Base-by-base conservation (phyloP, 2,329 filamentous ascomycete genomes). In the Botrytis byssoidea region DNA sequence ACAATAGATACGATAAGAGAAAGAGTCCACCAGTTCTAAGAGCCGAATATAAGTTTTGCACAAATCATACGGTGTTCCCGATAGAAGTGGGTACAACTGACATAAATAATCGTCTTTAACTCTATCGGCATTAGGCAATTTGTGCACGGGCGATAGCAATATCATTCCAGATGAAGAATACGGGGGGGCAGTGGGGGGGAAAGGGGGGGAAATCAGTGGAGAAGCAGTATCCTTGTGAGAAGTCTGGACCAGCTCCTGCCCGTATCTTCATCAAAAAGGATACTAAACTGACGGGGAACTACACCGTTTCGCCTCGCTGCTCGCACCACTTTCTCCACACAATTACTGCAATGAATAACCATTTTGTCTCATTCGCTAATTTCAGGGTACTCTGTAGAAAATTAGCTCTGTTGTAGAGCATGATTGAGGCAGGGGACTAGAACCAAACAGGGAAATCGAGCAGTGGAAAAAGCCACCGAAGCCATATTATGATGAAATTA, bases 221-320 rank as follows among this genome's bases (percentile, higher is more conserved):
- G 51, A 57, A 57, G 51, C 3, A 18, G n/a, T 29, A 57, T 29
- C 51, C 51, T 57, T 57, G n/a, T 9, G 51, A 29, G 51, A 32
- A 57, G 51, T 57, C 48, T 69, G 66, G 66, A 42, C 66, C 48
- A 69, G 66, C 48, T 67, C n/a, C 46, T 69, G 35, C 29, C 66
- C 55, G 35, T 14, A 29, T 51, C 40, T 42, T 46, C 12, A 40
- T 55, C 25, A n/a, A 14, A 67, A 37, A 51, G 6, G 35, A 37
- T 32, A 40, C 22, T 55, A 67, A n/a, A 42, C 66, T 16, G n/a
- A 42, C 48, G 48, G 66, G 65, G 48, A 68, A 68, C 48, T 42
- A 68, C 66, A 51, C 66, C 48, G 66, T 57, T 68, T 57, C 66
- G 48, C 48, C 48, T 68, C 61, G 61, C n/a, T 60, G 57, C 32